These are phyloP conservation scores for Russula ochroleuca DNA, from an alignment of 768 basidiomycete genomes.

Conservation along the genomic window DNA sequence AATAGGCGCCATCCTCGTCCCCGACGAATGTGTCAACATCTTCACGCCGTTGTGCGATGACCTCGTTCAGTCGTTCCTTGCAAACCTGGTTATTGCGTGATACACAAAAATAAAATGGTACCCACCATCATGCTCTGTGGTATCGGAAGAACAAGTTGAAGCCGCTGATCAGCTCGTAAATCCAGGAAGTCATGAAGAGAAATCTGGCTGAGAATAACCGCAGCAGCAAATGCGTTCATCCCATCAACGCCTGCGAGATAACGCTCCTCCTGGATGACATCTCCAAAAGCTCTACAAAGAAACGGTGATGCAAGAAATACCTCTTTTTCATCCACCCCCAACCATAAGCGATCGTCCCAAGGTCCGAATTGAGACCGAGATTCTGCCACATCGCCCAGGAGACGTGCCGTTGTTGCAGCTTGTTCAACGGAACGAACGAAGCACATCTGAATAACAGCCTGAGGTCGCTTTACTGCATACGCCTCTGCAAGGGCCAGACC, in stretches of 20 bases:
- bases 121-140: constrained; percentile 24
- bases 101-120: neutral
- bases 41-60: constrained; percentile 19
- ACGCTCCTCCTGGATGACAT: constrained; percentile 50
- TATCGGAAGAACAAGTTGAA: constrained; percentile 16
- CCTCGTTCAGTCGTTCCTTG: constrained; percentile 24
- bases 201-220: constrained; percentile 55
- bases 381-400: constrained; percentile 58
- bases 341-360: constrained; percentile 58
- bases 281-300: neutral
- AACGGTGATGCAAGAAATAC: constrained; percentile 32
- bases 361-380: constrained; percentile 39
- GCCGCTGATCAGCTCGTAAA: constrained; percentile 20
- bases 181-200: constrained; percentile 52
- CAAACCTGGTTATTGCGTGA: neutral
- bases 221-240: constrained; percentile 68
- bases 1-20: constrained; percentile 55
- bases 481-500: constrained; percentile 60
- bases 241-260: constrained; percentile 52
- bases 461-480: constrained; percentile 45
- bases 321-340: constrained; percentile 46
- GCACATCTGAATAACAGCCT: constrained; percentile 47
- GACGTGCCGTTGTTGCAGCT: constrained; percentile 51
- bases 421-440: constrained; percentile 60
- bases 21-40: constrained; percentile 1